phyloP scores from a whole-genome alignment of 768 basidiomycete species.

The Plicaturopsis crispa region DNA sequence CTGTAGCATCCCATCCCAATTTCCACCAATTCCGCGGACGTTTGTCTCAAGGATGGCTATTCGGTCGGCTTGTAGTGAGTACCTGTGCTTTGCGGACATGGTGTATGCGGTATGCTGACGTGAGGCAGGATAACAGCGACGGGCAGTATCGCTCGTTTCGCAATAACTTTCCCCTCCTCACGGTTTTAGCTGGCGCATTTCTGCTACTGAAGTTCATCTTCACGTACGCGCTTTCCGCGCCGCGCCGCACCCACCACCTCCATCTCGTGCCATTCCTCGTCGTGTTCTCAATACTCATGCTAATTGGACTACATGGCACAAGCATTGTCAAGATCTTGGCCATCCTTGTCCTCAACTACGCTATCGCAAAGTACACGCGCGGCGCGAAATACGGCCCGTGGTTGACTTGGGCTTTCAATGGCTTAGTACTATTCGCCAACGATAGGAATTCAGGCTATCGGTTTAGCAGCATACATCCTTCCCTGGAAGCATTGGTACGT shows the following conservation, averaged over 20 bases:
- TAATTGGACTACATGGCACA: constrained; percentile 73
- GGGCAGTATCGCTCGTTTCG: constrained; percentile 87
- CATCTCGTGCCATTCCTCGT: constrained; percentile 50
- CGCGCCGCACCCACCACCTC: constrained; percentile 18
- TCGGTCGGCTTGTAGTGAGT: constrained; percentile 56
- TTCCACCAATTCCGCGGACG: constrained; percentile 49
- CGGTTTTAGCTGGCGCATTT: constrained; percentile 42
- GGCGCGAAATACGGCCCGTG: constrained; percentile 39
- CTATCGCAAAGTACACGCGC: constrained; percentile 40
- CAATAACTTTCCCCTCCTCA: constrained; percentile 62
- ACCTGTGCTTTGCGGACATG: background rate
- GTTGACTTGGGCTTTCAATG: constrained; percentile 76
- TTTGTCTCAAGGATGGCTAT: constrained; percentile 75
- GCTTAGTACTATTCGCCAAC: constrained; percentile 65
- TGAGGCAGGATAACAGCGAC: constrained; percentile 81
- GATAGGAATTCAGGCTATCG: constrained; percentile 70
- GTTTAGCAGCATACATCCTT: constrained; percentile 48
- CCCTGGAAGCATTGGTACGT: constrained; percentile 56
- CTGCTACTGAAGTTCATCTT: constrained; percentile 49
- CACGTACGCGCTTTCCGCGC: constrained; percentile 18
- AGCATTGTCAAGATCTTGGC: constrained; percentile 69
- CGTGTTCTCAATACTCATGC: constrained; percentile 53
- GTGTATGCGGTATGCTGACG: background rate
- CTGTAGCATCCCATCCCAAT: constrained; percentile 77
- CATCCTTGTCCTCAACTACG: constrained; percentile 68